phyloP scores from a whole-genome alignment of 2,329 filamentous ascomycete genomes.

The Aspergillus unguis region DNA sequence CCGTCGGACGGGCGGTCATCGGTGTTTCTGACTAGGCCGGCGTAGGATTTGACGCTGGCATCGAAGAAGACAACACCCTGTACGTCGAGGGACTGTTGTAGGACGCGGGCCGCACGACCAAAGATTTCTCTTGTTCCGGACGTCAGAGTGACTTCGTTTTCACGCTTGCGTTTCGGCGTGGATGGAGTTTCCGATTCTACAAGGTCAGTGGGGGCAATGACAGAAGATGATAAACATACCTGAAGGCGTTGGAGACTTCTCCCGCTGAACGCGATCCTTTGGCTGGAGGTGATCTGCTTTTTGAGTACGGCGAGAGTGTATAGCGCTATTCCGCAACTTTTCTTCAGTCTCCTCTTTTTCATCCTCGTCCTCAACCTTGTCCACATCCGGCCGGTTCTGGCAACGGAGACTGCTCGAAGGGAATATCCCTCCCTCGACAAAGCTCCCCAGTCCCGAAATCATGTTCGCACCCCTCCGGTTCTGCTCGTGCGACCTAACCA shows the following conservation, averaged over 20 bases:
- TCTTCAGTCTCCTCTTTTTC: constrained; percentile 7
- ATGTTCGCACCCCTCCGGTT: constrained; percentile 11
- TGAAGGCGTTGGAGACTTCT: not conserved
- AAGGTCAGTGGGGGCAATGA: not conserved
- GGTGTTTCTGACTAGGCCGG: constrained; percentile 10
- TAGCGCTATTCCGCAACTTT: not conserved
- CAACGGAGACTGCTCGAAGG: constrained; percentile 9
- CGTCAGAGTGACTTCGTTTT: not conserved
- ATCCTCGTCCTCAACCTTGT: not conserved
- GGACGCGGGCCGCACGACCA: constrained; percentile 45
- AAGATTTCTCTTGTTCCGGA: constrained; percentile 32
- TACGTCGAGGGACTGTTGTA: constrained; percentile 42
- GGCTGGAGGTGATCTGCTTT: not conserved
- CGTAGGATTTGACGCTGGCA: constrained; percentile 19
- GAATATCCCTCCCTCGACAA: constrained; percentile 10
- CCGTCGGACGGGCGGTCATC: constrained; percentile 8
- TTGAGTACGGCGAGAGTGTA: not conserved
- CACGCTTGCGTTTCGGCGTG: not conserved
- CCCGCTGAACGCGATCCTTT: not conserved
- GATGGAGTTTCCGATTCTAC: not conserved
- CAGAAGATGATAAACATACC: not conserved
- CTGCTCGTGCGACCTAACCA: constrained; percentile 11
- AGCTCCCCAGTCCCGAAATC: constrained; percentile 10
- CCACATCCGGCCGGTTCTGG: not conserved
- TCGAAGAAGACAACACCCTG: constrained; percentile 39